phyloP scores from a whole-genome alignment of 371 early-diverging fungal genomes.

The Modicella reniformis region DNA sequence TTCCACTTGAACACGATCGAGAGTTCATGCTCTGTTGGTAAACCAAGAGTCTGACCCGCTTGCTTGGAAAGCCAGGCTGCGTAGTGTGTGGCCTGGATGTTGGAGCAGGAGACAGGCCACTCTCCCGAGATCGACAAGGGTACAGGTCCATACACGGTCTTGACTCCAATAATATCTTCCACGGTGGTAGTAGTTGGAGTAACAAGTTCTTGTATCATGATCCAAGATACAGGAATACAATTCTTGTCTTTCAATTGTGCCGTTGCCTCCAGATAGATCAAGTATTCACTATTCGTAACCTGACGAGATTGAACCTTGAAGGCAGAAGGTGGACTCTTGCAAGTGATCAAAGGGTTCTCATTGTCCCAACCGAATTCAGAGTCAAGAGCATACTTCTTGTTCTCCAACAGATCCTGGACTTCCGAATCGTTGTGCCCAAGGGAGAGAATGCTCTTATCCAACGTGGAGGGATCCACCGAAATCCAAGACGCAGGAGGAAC shows the following conservation, averaged over 20 bases:
- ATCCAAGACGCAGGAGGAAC: constrained; percentile 29
- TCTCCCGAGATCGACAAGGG: constrained; percentile 60
- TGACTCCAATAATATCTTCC: constrained; percentile 57
- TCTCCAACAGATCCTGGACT: constrained; percentile 41
- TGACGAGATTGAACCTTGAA: constrained; percentile 81
- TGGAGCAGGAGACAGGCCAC: constrained; percentile 84
- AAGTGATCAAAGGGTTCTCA: constrained; percentile 71
- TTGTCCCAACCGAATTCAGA: constrained; percentile 89
- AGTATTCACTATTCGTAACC: constrained; percentile 84
- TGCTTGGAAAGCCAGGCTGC: constrained; percentile 61
- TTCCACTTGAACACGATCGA: constrained; percentile 27
- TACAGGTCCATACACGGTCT: constrained; percentile 74
- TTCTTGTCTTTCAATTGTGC: constrained; percentile 1
- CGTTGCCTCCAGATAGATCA: constrained; percentile 60
- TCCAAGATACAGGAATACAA: constrained; percentile 66
- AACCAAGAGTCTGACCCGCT: constrained; percentile 64
- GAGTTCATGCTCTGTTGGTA: constrained; percentile 45
- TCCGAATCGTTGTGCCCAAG: constrained; percentile 75
- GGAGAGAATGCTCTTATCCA: constrained; percentile 48
- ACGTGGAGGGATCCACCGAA: constrained; percentile 25
- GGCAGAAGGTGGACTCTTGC: constrained; percentile 43
- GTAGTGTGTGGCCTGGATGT: constrained; percentile 75
- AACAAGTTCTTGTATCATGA: constrained; percentile 32
- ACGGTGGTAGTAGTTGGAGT: not conserved
- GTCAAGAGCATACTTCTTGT: constrained; percentile 23